Base-by-base conservation (phyloP, 345 rosid genomes). In the Corchorus olitorius region DNA sequence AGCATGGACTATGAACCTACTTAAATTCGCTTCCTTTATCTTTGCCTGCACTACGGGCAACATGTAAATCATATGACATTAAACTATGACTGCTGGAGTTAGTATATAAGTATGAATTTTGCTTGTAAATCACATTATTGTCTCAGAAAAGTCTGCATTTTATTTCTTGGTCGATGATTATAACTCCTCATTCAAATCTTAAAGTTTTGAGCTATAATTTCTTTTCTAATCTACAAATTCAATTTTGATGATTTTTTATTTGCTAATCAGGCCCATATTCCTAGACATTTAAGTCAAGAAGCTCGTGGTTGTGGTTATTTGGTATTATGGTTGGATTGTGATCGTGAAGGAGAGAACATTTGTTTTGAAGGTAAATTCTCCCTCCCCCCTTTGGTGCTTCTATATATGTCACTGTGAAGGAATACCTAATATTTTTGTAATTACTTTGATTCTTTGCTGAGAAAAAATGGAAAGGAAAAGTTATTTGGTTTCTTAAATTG, bases 301-400 rank as follows among this genome's bases (percentile, higher is more conserved):
- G 95, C 98, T 81, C 92, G 87, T 56, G 90, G 98, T 22, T 95
- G 95, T 85, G 78, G 80, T 83, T 83, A 91, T 83, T 81, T 95
- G 88, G 97, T 95, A 60, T 76, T 95, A 75, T 95, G 99, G 99
- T 86, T 95, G 82, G 99, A 95, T 81, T 95, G 99, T 54, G 99
- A 95, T 61, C 97, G 99, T 39, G 99, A 93, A 87, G 99, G 99
- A 75, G 99, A 95, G 82, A 95, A 95, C 86, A 95, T 95, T 86
- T 93, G 98, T 74, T 93, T 93, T 84, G 99, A 95, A 90, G 99
- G 99, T 88, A 84, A 76, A 22, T n/a, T 0, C 37, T 39, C 43
- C 43, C 43, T 2, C 43, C 43, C 43, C 43, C 43, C 2, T 64
- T 61, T 58, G 41, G 74, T 70, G 2, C 22, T 16, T 50, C 11